These are phyloP conservation scores for Hirschfeldia incana DNA, from an alignment of 345 rosid genomes.

Conservation along the genomic window DNA sequence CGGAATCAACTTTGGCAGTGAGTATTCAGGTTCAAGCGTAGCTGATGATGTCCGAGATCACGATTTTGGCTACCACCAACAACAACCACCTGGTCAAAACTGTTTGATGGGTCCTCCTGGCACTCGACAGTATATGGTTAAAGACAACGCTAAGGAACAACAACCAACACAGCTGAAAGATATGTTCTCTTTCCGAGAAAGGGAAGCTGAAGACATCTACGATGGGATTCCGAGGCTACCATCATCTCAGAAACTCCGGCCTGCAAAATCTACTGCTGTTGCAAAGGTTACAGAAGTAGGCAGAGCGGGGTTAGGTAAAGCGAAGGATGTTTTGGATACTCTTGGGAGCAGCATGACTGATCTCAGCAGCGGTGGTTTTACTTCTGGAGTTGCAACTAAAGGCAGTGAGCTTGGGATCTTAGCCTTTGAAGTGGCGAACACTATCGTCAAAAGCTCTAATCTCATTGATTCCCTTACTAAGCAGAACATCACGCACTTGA, in stretches of 20 bases:
- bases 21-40: slow-evolving; percentile 42
- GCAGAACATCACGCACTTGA: slow-evolving; percentile 55
- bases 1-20: slow-evolving; percentile 37
- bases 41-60: slow-evolving; percentile 44
- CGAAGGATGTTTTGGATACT: slow-evolving; percentile 83
- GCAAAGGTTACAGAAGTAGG: slow-evolving; percentile 79
- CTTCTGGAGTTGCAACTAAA: slow-evolving; percentile 66
- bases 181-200: slow-evolving; percentile 33
- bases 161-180: slow-evolving; percentile 41
- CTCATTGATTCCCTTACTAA: slow-evolving; percentile 82
- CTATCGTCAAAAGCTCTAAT: slow-evolving; percentile 83
- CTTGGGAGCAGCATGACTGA: slow-evolving; percentile 92
- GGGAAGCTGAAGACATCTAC: slow-evolving; percentile 46
- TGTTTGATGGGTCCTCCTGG: slow-evolving; percentile 36
- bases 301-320: slow-evolving; percentile 79
- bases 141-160: slow-evolving; percentile 34
- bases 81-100: slow-evolving; percentile 20
- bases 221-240: slow-evolving; percentile 70
- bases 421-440: slow-evolving; percentile 92
- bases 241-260: slow-evolving; percentile 46
- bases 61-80: slow-evolving; percentile 24
- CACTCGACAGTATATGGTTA: slow-evolving; percentile 34
- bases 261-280: slow-evolving; percentile 54
- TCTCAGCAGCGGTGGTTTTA: slow-evolving; percentile 69
- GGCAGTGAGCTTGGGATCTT: slow-evolving; percentile 72